Evolutionary conservation across 768 basidiomycete species (phyloP), one percentile per base, ranked within the genome.

Genomic region (Kwoniella sp.): DNA sequence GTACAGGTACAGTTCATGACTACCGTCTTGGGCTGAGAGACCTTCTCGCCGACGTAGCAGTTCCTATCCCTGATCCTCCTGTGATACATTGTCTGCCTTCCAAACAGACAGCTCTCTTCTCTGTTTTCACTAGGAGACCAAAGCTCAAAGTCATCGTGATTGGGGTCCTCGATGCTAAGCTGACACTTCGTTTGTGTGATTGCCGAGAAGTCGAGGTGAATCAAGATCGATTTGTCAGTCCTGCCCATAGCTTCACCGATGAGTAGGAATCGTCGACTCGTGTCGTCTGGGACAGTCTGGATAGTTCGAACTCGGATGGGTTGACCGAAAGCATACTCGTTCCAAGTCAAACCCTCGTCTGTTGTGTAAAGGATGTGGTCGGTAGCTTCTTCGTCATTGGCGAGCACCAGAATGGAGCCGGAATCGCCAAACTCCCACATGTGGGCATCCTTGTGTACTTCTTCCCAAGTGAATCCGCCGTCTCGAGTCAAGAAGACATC

Each of bases 371-470:
- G 78, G 48, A 98, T 85, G 65, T 90, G 88, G 72, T 96, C 90
- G 2, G 91, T 94, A 0, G 93, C 86, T 63, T 89, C 89, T 77
- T 98, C 95, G 78, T 99, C 96, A 79, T 98, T 97, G 48, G 87
- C 92, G 82, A 99, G 88, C 69, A 99, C 83, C 36, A 98, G 84
- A 61, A 99, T 84, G 1, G 94, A 93, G 4, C 96, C 96, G 0
- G 91, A 95, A 81, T 98, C 96, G 27, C 95, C 95, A 71, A 95
- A 98, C 77, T 94, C 93, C 92, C 92, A 99, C 40, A 97, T 84
- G 76, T 98, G 90, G 0, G 96, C 95, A 69, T 95, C 94, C 78
- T 99, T 99, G 83, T 93, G 93, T 0, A 99, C 89, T 81, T 99
- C 96, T 77, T 96, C 87, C 96, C 96, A 99, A 0, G 91, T 92